Evolutionary conservation across 352 stramenopile species (phyloP).

Genomic region (Thraustotheca clavata): DNA sequence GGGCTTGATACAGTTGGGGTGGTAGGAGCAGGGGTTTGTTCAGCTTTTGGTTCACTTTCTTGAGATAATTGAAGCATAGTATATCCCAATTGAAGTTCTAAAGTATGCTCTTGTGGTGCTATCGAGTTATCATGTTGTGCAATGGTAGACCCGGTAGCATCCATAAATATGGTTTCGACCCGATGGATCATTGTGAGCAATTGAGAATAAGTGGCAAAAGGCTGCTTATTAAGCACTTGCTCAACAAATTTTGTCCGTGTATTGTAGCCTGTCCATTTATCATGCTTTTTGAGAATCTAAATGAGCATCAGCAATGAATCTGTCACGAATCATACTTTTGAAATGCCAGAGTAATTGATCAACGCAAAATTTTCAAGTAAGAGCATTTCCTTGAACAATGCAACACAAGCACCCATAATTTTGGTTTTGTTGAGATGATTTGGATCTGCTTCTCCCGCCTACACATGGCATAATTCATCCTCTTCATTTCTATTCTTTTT

Average conservation of each 20-base stretch:
- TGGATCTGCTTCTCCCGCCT: conserved; percentile 35
- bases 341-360: conserved; percentile 87
- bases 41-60: neutral
- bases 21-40: neutral
- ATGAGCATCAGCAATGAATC: conserved; percentile 2
- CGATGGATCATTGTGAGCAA: conserved; percentile 82
- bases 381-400: conserved; percentile 80
- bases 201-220: conserved; percentile 76
- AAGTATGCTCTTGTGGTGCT: neutral
- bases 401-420: conserved; percentile 74
- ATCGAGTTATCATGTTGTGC: conserved; percentile 58
- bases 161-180: conserved; percentile 83
- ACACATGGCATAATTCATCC: conserved; percentile 1
- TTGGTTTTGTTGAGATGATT: conserved; percentile 41
- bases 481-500: neutral
- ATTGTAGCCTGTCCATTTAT: conserved; percentile 88
- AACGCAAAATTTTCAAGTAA: conserved; percentile 84
- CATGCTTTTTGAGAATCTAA: conserved; percentile 85
- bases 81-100: conserved; percentile 18
- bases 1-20: neutral
- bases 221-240: conserved; percentile 84
- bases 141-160: conserved; percentile 76
- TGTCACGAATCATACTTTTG: conserved; percentile 38
- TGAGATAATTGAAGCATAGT: conserved; percentile 11
- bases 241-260: conserved; percentile 87